phyloP scores from a whole-genome alignment of 768 basidiomycete species.

The Lactarius hengduanensis region DNA sequence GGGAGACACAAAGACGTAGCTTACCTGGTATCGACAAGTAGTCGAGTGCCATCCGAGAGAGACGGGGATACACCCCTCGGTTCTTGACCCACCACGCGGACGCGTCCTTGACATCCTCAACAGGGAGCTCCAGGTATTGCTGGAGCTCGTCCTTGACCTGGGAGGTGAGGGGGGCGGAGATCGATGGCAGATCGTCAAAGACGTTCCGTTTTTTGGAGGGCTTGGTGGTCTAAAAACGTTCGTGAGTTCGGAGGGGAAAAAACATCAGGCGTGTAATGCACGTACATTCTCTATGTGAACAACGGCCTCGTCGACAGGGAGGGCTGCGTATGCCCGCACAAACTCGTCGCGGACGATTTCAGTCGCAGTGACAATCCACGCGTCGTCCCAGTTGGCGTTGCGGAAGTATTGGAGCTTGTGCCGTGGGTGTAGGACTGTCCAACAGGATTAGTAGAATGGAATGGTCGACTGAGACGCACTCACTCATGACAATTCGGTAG shows the following conservation, averaged over 20 bases:
- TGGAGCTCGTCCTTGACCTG: background rate
- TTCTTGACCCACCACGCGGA: slow-evolving; percentile 3
- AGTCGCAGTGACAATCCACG: slow-evolving; percentile 36
- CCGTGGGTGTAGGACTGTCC: slow-evolving; percentile 38
- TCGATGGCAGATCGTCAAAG: background rate
- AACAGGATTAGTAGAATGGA: too few species aligned
- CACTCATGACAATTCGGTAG: slow-evolving; percentile 12
- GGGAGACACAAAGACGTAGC: background rate
- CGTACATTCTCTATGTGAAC: too few species aligned
- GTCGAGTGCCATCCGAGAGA: slow-evolving; percentile 9
- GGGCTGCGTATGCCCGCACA: slow-evolving; percentile 6
- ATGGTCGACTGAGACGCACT: background rate
- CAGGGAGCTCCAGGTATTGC: background rate
- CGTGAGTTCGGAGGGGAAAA: too few species aligned
- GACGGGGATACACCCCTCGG: background rate
- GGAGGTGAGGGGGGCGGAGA: background rate
- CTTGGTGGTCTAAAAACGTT: too few species aligned
- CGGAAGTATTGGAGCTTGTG: slow-evolving; percentile 41
- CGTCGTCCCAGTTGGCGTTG: slow-evolving; percentile 32
- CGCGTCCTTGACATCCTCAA: background rate
- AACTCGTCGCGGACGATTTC: background rate
- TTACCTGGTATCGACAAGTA: slow-evolving; percentile 35
- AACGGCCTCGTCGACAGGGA: too few species aligned
- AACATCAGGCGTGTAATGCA: too few species aligned
- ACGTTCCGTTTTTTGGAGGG: background rate